A percentile compares a stretch with the other conserved stretches of the same genome.
Evolutionary conservation across 2,329 filamentous ascomycete species (phyloP).

Genomic region (Nothomitra cinnamomea): DNA sequence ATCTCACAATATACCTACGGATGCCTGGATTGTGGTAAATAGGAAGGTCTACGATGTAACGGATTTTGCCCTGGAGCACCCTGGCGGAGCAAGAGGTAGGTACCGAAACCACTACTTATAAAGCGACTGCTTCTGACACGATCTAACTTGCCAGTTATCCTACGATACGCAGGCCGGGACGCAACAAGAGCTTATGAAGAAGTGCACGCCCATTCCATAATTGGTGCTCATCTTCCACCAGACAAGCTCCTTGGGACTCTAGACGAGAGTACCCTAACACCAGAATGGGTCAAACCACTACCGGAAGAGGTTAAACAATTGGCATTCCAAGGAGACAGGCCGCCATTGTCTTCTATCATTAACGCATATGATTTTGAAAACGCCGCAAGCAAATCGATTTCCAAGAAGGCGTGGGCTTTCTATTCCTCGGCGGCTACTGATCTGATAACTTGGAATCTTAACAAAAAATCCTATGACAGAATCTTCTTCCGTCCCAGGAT

Average conservation of each 20-base stretch:
- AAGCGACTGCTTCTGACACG: background rate
- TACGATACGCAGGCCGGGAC: slow-evolving; percentile 34
- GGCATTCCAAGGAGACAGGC: slow-evolving; percentile 18
- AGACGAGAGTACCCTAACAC: slow-evolving; percentile 15
- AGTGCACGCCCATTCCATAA: slow-evolving; percentile 30
- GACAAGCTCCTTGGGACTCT: slow-evolving; percentile 23
- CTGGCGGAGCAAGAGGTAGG: slow-evolving; percentile 38
- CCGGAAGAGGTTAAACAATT: slow-evolving; percentile 16
- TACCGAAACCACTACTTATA: background rate
- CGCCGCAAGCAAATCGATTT: slow-evolving; percentile 21
- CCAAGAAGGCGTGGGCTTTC: slow-evolving; percentile 21
- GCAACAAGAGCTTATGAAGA: slow-evolving; percentile 35
- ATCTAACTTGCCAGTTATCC: slow-evolving; percentile 22
- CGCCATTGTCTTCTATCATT: slow-evolving; percentile 28
- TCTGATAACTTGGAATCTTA: slow-evolving; percentile 28
- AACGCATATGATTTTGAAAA: slow-evolving; percentile 30
- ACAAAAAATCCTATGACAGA: slow-evolving; percentile 26
- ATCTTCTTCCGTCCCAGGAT: slow-evolving; percentile 31
- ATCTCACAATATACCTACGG: slow-evolving; percentile 28
- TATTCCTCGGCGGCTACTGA: slow-evolving; percentile 35
- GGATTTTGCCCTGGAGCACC: slow-evolving; percentile 46
- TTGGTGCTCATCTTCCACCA: slow-evolving; percentile 25
- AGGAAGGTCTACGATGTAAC: slow-evolving; percentile 51
- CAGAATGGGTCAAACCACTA: slow-evolving; percentile 17
- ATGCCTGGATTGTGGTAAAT: slow-evolving; percentile 54